Evolutionary conservation across 345 rosid species (phyloP).

Genomic region (Salix koriyanagi): DNA sequence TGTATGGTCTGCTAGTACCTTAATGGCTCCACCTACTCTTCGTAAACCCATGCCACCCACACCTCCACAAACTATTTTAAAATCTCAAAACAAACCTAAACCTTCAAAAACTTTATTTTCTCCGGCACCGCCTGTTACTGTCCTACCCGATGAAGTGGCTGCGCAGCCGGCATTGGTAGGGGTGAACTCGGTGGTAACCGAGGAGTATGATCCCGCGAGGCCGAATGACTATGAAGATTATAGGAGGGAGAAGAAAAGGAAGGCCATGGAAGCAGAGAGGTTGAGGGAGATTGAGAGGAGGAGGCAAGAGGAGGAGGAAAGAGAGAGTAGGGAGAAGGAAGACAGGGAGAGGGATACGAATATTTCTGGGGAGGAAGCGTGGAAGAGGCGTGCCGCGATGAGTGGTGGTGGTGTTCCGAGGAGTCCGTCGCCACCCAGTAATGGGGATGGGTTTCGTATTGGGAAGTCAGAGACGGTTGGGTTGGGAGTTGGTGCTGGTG

Average conservation of each 20-base stretch:
- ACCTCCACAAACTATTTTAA: slow-evolving; percentile 66
- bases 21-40: slow-evolving; percentile 91
- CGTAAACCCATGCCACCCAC: slow-evolving; percentile 67
- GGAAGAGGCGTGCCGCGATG: slow-evolving; percentile 94
- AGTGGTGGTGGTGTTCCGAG: slow-evolving; percentile 57
- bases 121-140: not conserved
- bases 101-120: slow-evolving; percentile 15
- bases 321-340: slow-evolving; percentile 48
- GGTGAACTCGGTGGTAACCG: slow-evolving; percentile 67
- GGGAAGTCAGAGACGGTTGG: slow-evolving; percentile 89
- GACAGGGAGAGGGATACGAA: slow-evolving; percentile 46
- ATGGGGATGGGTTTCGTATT: slow-evolving; percentile 55
- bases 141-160: slow-evolving; percentile 22
- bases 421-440: slow-evolving; percentile 70
- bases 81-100: slow-evolving; percentile 55
- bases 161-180: slow-evolving; percentile 71
- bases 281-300: slow-evolving; percentile 75
- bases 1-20: slow-evolving; percentile 80
- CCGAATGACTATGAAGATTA: slow-evolving; percentile 96
- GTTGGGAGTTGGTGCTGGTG: slow-evolving; percentile 92
- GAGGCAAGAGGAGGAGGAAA: slow-evolving; percentile 77
- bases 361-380: slow-evolving; percentile 95
- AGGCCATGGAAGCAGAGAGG: slow-evolving; percentile 73
- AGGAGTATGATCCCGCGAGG: slow-evolving; percentile 93
- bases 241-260: slow-evolving; percentile 66